Percentiles rank a stretch among this genome's conserved stretches.
These are phyloP conservation scores for Yarrowia yakushimensis DNA, from an alignment of 805 yeast genomes.

Conservation along the genomic window DNA sequence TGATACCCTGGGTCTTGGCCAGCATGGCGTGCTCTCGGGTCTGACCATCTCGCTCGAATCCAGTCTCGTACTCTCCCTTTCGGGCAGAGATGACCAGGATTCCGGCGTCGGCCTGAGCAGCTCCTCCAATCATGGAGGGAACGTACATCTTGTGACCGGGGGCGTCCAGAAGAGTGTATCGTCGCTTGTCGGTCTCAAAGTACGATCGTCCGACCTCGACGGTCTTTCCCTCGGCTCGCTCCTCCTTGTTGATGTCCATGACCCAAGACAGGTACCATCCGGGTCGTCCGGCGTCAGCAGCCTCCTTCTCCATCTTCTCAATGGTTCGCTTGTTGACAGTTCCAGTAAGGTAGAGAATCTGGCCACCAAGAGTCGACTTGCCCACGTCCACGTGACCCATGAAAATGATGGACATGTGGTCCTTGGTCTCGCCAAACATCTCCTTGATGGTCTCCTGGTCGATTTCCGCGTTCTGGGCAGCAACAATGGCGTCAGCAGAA, in stretches of 20 bases:
- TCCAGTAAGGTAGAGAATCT: slow-evolving; percentile 85
- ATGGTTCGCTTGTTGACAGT: slow-evolving; percentile 98
- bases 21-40: slow-evolving; percentile 96
- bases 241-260: slow-evolving; percentile 98
- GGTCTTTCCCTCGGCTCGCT: slow-evolving; percentile 98
- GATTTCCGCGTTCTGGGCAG: slow-evolving; percentile 73
- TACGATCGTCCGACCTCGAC: slow-evolving; percentile 98
- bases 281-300: slow-evolving; percentile 98
- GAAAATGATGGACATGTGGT: slow-evolving; percentile 92
- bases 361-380: slow-evolving; percentile 99
- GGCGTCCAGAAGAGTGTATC: slow-evolving; percentile 97
- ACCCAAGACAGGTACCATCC: slow-evolving; percentile 99
- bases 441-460: slow-evolving; percentile 88
- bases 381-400: slow-evolving; percentile 99
- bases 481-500: slow-evolving; percentile 51
- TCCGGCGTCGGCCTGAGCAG: slow-evolving; percentile 99
- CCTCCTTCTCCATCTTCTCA: slow-evolving; percentile 96
- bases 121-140: slow-evolving; percentile 99
- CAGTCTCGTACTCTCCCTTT: slow-evolving; percentile 99
- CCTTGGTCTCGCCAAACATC: slow-evolving; percentile 78
- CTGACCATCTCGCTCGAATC: slow-evolving; percentile 98
- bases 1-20: slow-evolving; percentile 98
- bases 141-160: slow-evolving; percentile 99
- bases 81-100: slow-evolving; percentile 95
- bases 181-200: slow-evolving; percentile 95